Evolutionary conservation across 1,139 yeast genomes (phyloP), one percentile per base, ranked within the genome.

Genomic region (Kluyveromyces marxianus): DNA sequence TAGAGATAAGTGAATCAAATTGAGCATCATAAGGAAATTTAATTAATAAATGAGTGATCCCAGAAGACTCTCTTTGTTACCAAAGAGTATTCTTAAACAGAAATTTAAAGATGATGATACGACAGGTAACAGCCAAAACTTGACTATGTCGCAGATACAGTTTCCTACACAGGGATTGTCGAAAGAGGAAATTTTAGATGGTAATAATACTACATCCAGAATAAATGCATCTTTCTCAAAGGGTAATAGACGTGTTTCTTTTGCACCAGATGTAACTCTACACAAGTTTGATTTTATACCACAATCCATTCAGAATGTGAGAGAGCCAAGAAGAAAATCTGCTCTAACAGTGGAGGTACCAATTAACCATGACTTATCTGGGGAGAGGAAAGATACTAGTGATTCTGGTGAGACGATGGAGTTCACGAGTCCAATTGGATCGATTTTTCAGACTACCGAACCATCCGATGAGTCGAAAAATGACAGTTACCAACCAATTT

Each of bases 221-320:
- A 52, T 60, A 3, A 53, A 52, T 37, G 52, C 58, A 2, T 29
- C 54, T 3, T 55, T 52, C 28, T 40, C 46, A 4, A 57, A 50
- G 43, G 44, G 44, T 2, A 54, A 50, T 35, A 66, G 89, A 53
- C 63, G 89, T 34, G 89, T 83, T 0, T 81, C 87, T 1, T 83
- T 83, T 68, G 87, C 88, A 2, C 87, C 87, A 1, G 89, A 82
- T 55, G 89, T 82, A 0, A 82, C 88, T 0, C 65, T 83, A 34
- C 88, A 82, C 60, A 81, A 80, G 54, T 77, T 82, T 46, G 80
- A 76, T 50, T 64, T 75, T 48, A 67, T 75, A 4, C 75, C 77
- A 2, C 58, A 52, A 33, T 54, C 52, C 26, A 54, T 55, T 30
- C 55, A 61, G 4, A 65, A 65, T 48, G 55, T 74, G 49, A 59